Evolutionary conservation across 2,329 filamentous ascomycete species (phyloP).

Genomic region (Fusarium torulosum): DNA sequence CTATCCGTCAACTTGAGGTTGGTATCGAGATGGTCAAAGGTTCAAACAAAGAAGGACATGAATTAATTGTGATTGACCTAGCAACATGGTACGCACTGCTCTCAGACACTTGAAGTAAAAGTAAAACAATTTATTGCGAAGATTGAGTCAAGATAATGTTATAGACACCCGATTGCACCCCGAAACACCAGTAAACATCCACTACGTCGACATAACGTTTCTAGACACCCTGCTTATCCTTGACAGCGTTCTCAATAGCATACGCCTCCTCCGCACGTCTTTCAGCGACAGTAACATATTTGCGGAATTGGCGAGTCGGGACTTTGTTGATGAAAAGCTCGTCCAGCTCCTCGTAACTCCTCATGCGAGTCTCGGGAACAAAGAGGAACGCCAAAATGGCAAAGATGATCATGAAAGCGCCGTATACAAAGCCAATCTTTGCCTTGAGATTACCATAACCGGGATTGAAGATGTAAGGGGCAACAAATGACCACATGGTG

Average conservation of each 20-base stretch:
- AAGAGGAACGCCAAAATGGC: slow-evolving; percentile 57
- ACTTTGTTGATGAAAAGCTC: slow-evolving; percentile 48
- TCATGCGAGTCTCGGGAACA: slow-evolving; percentile 61
- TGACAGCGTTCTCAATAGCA: slow-evolving; percentile 9
- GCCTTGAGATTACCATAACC: slow-evolving; percentile 54
- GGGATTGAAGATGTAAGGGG: slow-evolving; percentile 60
- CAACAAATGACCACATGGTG: slow-evolving; percentile 58
- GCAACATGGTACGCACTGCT: too few relatives aligned
- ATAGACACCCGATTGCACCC: too few relatives aligned
- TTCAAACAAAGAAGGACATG: too few relatives aligned
- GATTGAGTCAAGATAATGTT: too few relatives aligned
- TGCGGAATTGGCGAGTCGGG: slow-evolving; percentile 42
- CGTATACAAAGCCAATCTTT: slow-evolving; percentile 58
- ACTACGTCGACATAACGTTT: background rate
- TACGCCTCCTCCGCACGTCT: slow-evolving; percentile 45
- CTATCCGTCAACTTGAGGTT: too few relatives aligned
- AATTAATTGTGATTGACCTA: too few relatives aligned
- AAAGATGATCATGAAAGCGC: slow-evolving; percentile 53
- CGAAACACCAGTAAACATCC: background rate
- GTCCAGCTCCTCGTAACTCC: slow-evolving; percentile 49
- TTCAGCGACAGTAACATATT: slow-evolving; percentile 43
- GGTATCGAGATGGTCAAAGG: too few relatives aligned
- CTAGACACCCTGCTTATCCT: background rate
- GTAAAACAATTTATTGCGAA: too few relatives aligned
- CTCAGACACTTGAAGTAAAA: too few relatives aligned